A percentile compares a stretch with the other conserved stretches of the same genome.
Conservation (phyloP, 306 rosid genomes). For the Neltuma alba region DNA sequence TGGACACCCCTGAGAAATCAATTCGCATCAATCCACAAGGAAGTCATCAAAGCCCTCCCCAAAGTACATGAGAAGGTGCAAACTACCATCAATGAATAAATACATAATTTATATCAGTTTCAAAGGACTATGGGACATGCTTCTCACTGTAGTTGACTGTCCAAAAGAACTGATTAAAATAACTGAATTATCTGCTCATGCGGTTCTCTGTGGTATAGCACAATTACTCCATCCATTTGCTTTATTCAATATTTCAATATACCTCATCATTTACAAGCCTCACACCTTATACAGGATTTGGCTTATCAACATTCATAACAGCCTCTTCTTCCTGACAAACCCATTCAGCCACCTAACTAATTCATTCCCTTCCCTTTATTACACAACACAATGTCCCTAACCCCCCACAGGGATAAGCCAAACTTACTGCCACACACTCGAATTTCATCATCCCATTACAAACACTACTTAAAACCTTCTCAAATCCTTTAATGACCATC, state of each 20-base stretch:
- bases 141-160: neutral
- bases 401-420: no score
- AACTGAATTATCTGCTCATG: neutral
- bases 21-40: neutral
- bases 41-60: neutral
- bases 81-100: neutral
- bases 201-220: neutral
- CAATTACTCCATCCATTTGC: neutral
- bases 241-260: neutral
- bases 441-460: no score
- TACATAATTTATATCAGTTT: neutral
- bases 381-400: no score
- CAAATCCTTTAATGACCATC: neutral
- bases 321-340: neutral
- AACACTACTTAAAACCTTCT: no score
- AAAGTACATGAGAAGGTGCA: neutral
- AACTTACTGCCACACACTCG: no score
- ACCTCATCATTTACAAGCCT: neutral
- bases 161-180: neutral
- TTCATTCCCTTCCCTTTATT: neutral
- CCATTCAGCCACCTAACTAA: neutral
- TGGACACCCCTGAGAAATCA: neutral
- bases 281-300: neutral
- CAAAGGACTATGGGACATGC: neutral
- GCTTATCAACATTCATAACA: neutral